Evolutionary conservation across 2,329 filamentous ascomycete species (phyloP), one percentile per base, ranked within the genome.

Genomic region (Neoarthrinium moseri): DNA sequence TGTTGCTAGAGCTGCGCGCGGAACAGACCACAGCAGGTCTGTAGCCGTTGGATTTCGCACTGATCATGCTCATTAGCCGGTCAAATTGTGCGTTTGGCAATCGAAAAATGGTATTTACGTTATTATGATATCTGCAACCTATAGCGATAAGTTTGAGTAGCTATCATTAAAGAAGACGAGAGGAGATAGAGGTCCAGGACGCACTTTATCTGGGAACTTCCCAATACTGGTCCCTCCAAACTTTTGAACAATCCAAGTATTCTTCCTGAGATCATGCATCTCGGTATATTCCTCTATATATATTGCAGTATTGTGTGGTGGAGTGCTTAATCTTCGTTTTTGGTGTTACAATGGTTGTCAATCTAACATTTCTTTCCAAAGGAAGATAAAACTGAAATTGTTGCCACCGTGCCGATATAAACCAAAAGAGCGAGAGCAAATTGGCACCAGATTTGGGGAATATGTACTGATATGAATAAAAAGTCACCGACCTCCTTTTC

Each of bases 151-250:
- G 29, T 38, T 37, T 47, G 48, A 51, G 48, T 49, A 47, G 50
- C 15, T 27, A 39, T 48, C 35, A 30, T 29, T 26, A 8, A 34
- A 36, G 43, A 26, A 20, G 42, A 15, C 17, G 38, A 21, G n/a
- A n/a, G 34, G 34, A 22, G 23, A 20, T 30, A 6, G 37, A 46
- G 52, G 64, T 52, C 65, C 71, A 63, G 12, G 26, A 68, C 70
- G 48, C 61, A 79, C 75, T 69, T 86, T 86, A 56, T 81, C 78
- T 43, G 91, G 86, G 60, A 95, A 96, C 71, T 97, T 97, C 58
- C 92, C 94, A 42, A 97, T 87, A 63, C 89, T 95, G 43, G 92
- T 99, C 41, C 92, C 92, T 51, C 91, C 91, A 67, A 95, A 96
- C 69, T 96, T 96, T 67, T 96, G 91, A 41, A 96, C 87, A 23